Percentiles rank a stretch among this genome's conserved stretches.
These are phyloP conservation scores for Tardiomyces blankii DNA, from an alignment of 1,139 yeast species.

Conservation along the genomic window DNA sequence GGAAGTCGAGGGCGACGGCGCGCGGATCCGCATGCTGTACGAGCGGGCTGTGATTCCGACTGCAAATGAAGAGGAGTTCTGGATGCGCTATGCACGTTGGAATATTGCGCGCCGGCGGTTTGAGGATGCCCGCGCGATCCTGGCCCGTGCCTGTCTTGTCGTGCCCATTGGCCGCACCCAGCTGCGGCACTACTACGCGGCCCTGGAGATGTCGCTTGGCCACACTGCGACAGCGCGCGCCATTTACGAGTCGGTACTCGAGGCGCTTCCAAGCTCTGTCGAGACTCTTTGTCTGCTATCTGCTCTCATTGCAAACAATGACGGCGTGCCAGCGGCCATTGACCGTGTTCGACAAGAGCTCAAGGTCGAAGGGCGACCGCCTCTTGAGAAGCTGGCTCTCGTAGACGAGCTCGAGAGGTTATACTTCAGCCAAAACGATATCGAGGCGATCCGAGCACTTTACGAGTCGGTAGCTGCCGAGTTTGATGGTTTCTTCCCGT, in stretches of 20 bases:
- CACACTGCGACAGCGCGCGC: conserved; percentile 18
- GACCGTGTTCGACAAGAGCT: not conserved
- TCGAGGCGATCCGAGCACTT: conserved; percentile 15
- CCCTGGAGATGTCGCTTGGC: conserved; percentile 21
- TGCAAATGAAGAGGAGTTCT: conserved; percentile 43
- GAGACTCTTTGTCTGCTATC: conserved; percentile 17
- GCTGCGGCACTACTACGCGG: conserved; percentile 23
- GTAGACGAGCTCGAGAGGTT: conserved; percentile 6
- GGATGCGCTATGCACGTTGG: conserved; percentile 52
- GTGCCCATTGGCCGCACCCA: conserved; percentile 24
- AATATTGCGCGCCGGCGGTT: conserved; percentile 13
- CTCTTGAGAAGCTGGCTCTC: conserved; percentile 1
- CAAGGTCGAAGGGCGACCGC: not conserved
- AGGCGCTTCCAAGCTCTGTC: conserved; percentile 19
- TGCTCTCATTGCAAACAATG: not conserved
- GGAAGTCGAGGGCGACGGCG: conserved; percentile 27
- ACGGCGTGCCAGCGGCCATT: not conserved
- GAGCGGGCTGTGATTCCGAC: conserved; percentile 43
- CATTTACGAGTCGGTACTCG: conserved; percentile 18
- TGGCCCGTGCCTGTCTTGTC: conserved; percentile 21
- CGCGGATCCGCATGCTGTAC: conserved; percentile 34
- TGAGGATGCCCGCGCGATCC: conserved; percentile 15
- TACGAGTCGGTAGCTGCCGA: conserved; percentile 12
- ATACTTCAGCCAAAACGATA: conserved; percentile 10
- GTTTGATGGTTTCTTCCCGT: conserved; percentile 17